Percentiles rank a stretch among this genome's conserved stretches.
Evolutionary conservation across 768 basidiomycete genomes (phyloP).

Genomic region (Kwoniella bestiolae): DNA sequence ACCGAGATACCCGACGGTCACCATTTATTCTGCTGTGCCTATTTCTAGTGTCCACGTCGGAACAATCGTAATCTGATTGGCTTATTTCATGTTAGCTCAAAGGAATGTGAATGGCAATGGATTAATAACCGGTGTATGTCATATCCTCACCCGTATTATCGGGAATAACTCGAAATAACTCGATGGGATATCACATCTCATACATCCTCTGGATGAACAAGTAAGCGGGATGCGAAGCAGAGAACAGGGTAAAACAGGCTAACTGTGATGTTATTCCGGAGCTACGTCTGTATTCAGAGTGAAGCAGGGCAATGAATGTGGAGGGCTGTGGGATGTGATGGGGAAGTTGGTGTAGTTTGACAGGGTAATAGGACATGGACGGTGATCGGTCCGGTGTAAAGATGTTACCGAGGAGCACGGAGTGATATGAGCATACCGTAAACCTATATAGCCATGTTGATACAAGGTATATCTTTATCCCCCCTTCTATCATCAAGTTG

Average conservation of each 20-base stretch:
- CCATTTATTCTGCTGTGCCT: too few species aligned
- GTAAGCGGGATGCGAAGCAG: neutral
- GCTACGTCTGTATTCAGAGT: neutral
- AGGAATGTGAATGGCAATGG: neutral
- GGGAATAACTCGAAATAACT: too few species aligned
- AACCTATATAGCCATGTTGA: too few species aligned
- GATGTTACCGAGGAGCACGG: constrained; percentile 2
- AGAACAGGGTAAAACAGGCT: neutral
- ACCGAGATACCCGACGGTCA: too few species aligned
- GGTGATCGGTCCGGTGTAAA: constrained; percentile 11
- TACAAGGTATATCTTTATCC: constrained; percentile 13
- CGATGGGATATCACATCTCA: neutral
- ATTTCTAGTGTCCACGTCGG: neutral
- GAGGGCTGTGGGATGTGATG: neutral
- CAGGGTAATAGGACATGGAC: neutral
- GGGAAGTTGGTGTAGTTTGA: neutral
- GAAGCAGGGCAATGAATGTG: neutral
- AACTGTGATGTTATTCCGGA: neutral
- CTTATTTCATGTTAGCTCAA: neutral
- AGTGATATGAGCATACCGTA: too few species aligned
- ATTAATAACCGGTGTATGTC: neutral
- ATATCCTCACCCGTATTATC: too few species aligned
- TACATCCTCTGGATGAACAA: neutral
- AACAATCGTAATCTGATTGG: neutral
- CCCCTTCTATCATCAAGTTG: constrained; percentile 14